These are phyloP conservation scores for Macadamia tetraphylla DNA, from an alignment of 164 flowering plant species.

Conservation along the genomic window DNA sequence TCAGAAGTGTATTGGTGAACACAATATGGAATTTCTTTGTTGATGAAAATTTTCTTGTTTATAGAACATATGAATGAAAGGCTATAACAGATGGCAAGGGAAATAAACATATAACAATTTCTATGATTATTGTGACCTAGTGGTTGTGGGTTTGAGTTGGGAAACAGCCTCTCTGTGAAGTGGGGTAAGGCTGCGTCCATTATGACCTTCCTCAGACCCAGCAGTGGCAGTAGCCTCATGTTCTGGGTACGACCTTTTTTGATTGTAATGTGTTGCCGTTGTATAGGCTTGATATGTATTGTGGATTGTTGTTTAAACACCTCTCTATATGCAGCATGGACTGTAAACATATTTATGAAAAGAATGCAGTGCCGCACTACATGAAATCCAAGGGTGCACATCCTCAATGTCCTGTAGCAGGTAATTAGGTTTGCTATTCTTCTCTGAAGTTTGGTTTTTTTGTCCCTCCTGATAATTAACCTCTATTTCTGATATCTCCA, in stretches of 20 bases:
- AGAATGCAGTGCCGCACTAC: constrained; percentile 49
- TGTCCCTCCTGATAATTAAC: background rate
- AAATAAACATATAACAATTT: no score
- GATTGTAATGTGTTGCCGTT: no score
- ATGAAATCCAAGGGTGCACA: constrained; percentile 30
- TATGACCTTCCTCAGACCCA: no score
- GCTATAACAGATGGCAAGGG: background rate
- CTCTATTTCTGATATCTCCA: constrained; percentile 1
- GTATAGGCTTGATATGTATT: background rate
- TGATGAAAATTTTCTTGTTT: background rate
- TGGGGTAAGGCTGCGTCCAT: no score
- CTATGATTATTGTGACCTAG: no score
- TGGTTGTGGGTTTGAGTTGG: no score
- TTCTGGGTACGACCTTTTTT: no score
- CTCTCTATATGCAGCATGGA: constrained; percentile 45
- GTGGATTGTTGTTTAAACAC: background rate
- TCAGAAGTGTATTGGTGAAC: background rate
- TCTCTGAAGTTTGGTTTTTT: background rate
- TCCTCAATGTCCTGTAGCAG: constrained; percentile 68
- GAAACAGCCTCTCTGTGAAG: no score
- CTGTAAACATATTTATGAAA: constrained; percentile 93
- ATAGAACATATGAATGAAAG: background rate
- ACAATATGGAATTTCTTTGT: background rate
- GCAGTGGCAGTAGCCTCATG: no score
- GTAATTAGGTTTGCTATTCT: constrained; percentile 24